Base-by-base conservation (phyloP, 2,329 filamentous ascomycete species). In the Monosporascus ibericus region DNA sequence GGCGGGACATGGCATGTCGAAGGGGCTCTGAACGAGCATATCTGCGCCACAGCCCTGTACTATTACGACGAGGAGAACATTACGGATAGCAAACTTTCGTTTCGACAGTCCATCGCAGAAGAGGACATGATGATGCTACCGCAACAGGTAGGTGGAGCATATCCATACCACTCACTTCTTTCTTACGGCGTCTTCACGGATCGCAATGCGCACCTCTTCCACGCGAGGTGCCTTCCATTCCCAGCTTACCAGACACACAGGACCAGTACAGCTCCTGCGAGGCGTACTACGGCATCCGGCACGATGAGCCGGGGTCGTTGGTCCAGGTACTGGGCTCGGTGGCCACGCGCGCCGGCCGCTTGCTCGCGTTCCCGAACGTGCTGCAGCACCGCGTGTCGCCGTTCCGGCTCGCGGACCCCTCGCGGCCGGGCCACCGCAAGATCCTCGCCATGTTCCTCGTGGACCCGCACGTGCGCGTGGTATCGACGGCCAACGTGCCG, bases 31-130 rank as follows among this genome's bases (percentile, higher is more conserved):
- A 87, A 87, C 58, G 84, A 88, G 64, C 79, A 78, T 56, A 85
- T 88, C 38, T 77, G 76, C 57, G 82, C 82, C 0, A 83, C 82
- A 0, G 79, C 83, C 0, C 68, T 87, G 18, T 84, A 83, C 65
- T 84, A 84, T 64, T 81, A 81, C 58, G 79, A 84, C 54, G 69
- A 64, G 46, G 75, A 82, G 0, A 88, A 88, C 63, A 77, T 86
- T 48, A 78, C 77, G 0, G 71, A 77, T 1, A 74, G 72, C 47
- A 61, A 59, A 5, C 71, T 87, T 5, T 66, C 68, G 3, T 84
- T 86, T 61, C 76, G 70, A 8, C 77, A 76, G 17, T 53, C 60
- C 0, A 61, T 72, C 15, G 60, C 73, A 27, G 25, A 47, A n/a
- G 60, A 71, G 44, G 58, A 68, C 0, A 47, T 71, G 3, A 24